Evolutionary conservation across 768 basidiomycete species (phyloP).

Genomic region (Suillus plorans): DNA sequence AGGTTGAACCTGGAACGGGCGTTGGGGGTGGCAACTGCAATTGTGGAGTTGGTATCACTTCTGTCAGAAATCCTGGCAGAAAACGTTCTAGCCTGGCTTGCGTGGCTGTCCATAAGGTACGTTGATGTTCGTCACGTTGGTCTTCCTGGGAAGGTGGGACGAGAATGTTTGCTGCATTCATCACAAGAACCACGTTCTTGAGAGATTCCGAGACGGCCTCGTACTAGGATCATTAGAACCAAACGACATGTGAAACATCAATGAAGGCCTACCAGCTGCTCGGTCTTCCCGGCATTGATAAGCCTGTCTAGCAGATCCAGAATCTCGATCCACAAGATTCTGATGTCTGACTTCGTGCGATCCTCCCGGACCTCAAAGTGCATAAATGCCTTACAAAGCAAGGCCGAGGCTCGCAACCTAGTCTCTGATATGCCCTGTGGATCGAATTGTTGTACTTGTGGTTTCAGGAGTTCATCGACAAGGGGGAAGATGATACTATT

Average conservation of each 20-base stretch:
- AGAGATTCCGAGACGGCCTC: constrained; percentile 96
- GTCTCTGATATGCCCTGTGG: constrained; percentile 90
- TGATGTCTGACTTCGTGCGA: constrained; percentile 57
- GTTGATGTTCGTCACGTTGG: constrained; percentile 56
- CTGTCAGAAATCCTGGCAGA: constrained; percentile 84
- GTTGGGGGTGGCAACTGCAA: constrained; percentile 8
- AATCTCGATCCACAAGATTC: constrained; percentile 84
- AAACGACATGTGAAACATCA: neutral
- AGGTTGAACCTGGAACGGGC: neutral
- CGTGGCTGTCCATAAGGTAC: constrained; percentile 81
- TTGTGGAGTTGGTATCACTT: constrained; percentile 53
- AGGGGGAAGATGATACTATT: constrained; percentile 89
- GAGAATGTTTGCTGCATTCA: constrained; percentile 87
- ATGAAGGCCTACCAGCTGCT: constrained; percentile 71
- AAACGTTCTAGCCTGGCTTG: constrained; percentile 87
- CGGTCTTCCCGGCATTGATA: constrained; percentile 82
- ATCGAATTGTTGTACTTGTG: constrained; percentile 76
- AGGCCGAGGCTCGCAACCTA: constrained; percentile 79
- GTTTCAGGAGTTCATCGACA: constrained; percentile 86
- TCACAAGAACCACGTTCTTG: constrained; percentile 94
- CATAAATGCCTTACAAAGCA: constrained; percentile 95
- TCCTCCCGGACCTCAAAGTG: constrained; percentile 82
- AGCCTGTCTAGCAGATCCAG: constrained; percentile 86
- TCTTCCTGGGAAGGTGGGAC: constrained; percentile 53
- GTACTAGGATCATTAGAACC: constrained; percentile 48